Evolutionary conservation across 352 stramenopile genomes (phyloP).

Genomic region (Pythium chondricola): DNA sequence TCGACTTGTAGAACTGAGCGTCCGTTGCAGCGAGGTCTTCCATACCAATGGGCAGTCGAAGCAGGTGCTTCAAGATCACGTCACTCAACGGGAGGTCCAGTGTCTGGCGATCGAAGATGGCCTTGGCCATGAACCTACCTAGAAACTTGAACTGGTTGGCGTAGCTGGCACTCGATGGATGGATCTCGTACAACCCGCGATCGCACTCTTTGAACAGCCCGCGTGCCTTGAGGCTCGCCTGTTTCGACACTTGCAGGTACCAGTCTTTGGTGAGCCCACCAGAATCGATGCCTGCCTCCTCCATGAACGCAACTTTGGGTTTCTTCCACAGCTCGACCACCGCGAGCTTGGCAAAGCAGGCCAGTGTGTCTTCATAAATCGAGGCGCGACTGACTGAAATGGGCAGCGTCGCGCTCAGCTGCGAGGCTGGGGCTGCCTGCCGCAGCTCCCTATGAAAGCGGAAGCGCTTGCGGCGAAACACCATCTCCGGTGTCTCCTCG

Average conservation of each 20-base stretch:
- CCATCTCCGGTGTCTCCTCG: conserved; percentile 69
- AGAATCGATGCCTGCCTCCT: conserved; percentile 84
- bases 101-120: conserved; percentile 82
- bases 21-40: conserved; percentile 72
- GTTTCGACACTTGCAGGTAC: conserved; percentile 74
- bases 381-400: conserved; percentile 45
- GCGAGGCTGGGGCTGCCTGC: conserved; percentile 18
- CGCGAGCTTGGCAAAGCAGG: conserved; percentile 36
- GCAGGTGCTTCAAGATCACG: conserved; percentile 62
- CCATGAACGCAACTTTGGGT: conserved; percentile 72
- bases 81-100: conserved; percentile 77
- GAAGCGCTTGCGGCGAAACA: conserved; percentile 83
- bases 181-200: conserved; percentile 40
- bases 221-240: conserved; percentile 25
- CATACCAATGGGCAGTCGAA: conserved; percentile 36
- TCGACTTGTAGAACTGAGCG: conserved; percentile 70
- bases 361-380: conserved; percentile 68
- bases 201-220: conserved; percentile 55
- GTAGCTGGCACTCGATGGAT: conserved; percentile 28
- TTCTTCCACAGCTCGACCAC: conserved; percentile 57
- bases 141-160: conserved; percentile 55
- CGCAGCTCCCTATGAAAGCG: conserved; percentile 76
- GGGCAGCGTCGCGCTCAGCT: conserved; percentile 31
- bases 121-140: conserved; percentile 78
- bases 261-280: conserved; percentile 88